phyloP scores from a whole-genome alignment of 371 early-diverging fungal species.

The Quaeritorhiza haematococci region DNA sequence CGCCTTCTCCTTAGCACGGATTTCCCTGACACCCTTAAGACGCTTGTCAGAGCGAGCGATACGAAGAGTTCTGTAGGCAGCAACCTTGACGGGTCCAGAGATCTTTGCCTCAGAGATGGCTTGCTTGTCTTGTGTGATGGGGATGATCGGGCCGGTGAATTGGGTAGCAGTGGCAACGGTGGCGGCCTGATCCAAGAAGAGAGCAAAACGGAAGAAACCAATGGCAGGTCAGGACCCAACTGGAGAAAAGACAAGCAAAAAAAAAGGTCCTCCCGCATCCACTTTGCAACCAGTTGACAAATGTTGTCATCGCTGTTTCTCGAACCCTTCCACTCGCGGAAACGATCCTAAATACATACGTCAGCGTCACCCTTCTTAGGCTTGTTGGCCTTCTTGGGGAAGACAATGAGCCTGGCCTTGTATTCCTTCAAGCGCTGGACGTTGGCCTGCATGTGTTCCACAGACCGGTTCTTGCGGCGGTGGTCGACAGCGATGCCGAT shows the following conservation, averaged over 20 bases:
- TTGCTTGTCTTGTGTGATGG: constrained; percentile 78
- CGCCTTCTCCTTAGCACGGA: constrained; percentile 43
- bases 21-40: constrained; percentile 79
- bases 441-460: constrained; percentile 92
- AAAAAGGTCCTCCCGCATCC: background rate
- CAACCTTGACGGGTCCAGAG: constrained; percentile 33
- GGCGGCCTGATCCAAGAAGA: constrained; percentile 43
- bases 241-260: constrained; percentile 4
- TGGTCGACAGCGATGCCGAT: constrained; percentile 98
- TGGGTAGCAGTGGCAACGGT: constrained; percentile 69
- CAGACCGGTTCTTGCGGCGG: constrained; percentile 96
- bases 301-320: too few species aligned
- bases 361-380: constrained; percentile 73
- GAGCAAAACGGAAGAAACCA: background rate
- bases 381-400: constrained; percentile 88
- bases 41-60: constrained; percentile 80
- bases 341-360: constrained; percentile 26
- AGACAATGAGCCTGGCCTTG: constrained; percentile 87
- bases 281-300: too few species aligned
- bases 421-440: constrained; percentile 96
- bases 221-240: too few species aligned
- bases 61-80: constrained; percentile 84
- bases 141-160: constrained; percentile 63
- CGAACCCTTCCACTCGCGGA: too few species aligned
- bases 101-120: constrained; percentile 81